Conservation (phyloP, 208 protist genomes). For the Leishmania aethiopica region DNA sequence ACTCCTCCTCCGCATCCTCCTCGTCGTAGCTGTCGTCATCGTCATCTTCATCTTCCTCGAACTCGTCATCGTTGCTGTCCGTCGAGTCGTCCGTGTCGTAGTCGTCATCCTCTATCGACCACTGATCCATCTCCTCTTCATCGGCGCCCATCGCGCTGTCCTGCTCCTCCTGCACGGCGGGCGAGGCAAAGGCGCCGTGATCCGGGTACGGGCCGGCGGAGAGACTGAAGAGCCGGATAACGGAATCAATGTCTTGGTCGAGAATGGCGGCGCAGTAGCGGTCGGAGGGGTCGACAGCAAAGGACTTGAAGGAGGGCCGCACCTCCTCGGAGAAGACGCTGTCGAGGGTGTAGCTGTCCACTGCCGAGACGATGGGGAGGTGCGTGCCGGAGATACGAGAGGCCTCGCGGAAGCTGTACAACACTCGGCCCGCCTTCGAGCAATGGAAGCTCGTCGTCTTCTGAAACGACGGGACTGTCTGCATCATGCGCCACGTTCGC, state of each 20-base stretch:
- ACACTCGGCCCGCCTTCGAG: slow-evolving; percentile 44
- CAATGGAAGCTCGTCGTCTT: slow-evolving; percentile 79
- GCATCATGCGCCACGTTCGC: slow-evolving; percentile 70
- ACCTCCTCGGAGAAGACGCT: slow-evolving; percentile 83
- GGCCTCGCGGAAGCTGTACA: slow-evolving; percentile 83
- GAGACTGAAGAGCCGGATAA: slow-evolving; percentile 79
- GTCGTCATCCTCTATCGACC: slow-evolving; percentile 38
- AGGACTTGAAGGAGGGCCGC: slow-evolving; percentile 66
- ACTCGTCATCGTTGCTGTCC: slow-evolving; percentile 19
- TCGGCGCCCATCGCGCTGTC: slow-evolving; percentile 45
- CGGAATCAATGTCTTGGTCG: slow-evolving; percentile 58
- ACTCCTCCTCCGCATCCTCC: slow-evolving; percentile 13
- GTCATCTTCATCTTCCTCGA: slow-evolving; percentile 36
- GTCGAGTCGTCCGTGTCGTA: slow-evolving; percentile 32
- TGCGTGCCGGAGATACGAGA: slow-evolving; percentile 36
- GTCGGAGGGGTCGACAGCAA: slow-evolving; percentile 83
- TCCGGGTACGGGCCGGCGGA: slow-evolving; percentile 76
- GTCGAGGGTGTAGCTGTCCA: slow-evolving; percentile 82
- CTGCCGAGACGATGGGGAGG: slow-evolving; percentile 66
- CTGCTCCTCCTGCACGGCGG: slow-evolving; percentile 42
- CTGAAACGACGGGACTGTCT: slow-evolving; percentile 73
- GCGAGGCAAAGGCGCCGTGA: slow-evolving; percentile 60
- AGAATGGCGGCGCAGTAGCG: slow-evolving; percentile 86
- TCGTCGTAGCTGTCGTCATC: slow-evolving; percentile 30
- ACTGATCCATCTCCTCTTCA: slow-evolving; percentile 48